A percentile compares a stretch with the other conserved stretches of the same genome.
Evolutionary conservation across 1,284 basidiomycete genomes (phyloP).

Genomic region (Rhizoctonia solani): DNA sequence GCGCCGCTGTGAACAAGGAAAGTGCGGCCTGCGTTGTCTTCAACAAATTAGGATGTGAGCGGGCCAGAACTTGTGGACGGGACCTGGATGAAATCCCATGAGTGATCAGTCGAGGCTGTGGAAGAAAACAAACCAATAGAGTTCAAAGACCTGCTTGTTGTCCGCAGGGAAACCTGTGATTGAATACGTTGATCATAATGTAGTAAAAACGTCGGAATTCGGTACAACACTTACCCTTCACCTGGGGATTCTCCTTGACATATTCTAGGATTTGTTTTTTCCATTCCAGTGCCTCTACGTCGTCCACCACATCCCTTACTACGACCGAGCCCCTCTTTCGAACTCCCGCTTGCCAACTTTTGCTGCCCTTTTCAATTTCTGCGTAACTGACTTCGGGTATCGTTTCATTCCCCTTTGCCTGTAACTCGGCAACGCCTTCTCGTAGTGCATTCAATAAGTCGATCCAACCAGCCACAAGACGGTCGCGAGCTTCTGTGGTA

Average conservation of each 20-base stretch:
- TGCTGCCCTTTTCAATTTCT: constrained; percentile 26
- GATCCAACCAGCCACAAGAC: constrained; percentile 58
- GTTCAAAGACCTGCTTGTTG: constrained; percentile 72
- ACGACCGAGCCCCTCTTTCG: constrained; percentile 63
- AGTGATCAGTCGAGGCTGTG: not conserved
- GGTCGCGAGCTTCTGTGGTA: constrained; percentile 49
- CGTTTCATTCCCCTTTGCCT: constrained; percentile 48
- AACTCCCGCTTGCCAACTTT: constrained; percentile 52
- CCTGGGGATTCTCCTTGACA: constrained; percentile 56
- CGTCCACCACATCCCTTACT: constrained; percentile 61
- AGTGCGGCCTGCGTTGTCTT: constrained; percentile 56
- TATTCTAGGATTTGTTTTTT: constrained; percentile 62
- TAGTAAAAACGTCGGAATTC: constrained; percentile 30
- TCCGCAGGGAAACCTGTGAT: constrained; percentile 64
- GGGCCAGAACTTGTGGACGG: constrained; percentile 59
- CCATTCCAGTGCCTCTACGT: constrained; percentile 65
- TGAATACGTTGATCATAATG: no score
- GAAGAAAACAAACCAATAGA: constrained; percentile 54
- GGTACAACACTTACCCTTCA: constrained; percentile 50
- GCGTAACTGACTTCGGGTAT: constrained; percentile 42
- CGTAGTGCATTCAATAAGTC: constrained; percentile 59
- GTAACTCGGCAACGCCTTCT: constrained; percentile 53
- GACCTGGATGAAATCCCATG: constrained; percentile 48
- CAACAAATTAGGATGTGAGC: constrained; percentile 59
- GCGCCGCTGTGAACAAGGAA: constrained; percentile 59